Conservation (phyloP, 2,329 filamentous ascomycete genomes). For the Pseudogymnoascus sp. region DNA sequence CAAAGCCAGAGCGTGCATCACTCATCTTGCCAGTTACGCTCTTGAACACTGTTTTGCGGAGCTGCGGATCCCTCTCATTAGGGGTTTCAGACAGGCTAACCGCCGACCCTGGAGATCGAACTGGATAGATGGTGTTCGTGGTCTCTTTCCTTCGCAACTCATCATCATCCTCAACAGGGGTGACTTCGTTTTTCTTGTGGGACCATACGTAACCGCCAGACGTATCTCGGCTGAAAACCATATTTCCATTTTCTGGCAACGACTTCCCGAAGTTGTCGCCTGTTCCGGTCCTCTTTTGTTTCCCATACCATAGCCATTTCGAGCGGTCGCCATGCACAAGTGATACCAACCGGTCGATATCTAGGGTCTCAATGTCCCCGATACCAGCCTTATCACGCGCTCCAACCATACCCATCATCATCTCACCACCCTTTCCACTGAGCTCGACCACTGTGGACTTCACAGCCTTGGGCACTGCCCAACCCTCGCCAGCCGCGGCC, state of each 20-base stretch:
- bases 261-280: slow-evolving; percentile 40
- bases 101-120: slow-evolving; percentile 38
- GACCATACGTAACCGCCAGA: slow-evolving; percentile 36
- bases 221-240: slow-evolving; percentile 52
- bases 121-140: slow-evolving; percentile 36
- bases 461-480: slow-evolving; percentile 87
- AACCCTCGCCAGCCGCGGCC: slow-evolving; percentile 79
- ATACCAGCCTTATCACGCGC: slow-evolving; percentile 78
- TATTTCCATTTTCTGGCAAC: slow-evolving; percentile 37
- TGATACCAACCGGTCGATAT: slow-evolving; percentile 75
- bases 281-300: slow-evolving; percentile 57
- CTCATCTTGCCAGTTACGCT: slow-evolving; percentile 71
- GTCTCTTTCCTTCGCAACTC: slow-evolving; percentile 39
- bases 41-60: slow-evolving; percentile 64
- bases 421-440: slow-evolving; percentile 86
- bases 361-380: slow-evolving; percentile 83
- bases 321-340: slow-evolving; percentile 72
- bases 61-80: slow-evolving; percentile 43
- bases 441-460: slow-evolving; percentile 93
- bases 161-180: slow-evolving; percentile 45
- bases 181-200: slow-evolving; percentile 42
- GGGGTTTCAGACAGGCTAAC: slow-evolving; percentile 40
- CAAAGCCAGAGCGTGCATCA: slow-evolving; percentile 74
- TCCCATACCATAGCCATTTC: slow-evolving; percentile 94
- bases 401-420: slow-evolving; percentile 90